phyloP scores from a whole-genome alignment of 495 filamentous ascomycete species.

The Penicillium paradoxum region DNA sequence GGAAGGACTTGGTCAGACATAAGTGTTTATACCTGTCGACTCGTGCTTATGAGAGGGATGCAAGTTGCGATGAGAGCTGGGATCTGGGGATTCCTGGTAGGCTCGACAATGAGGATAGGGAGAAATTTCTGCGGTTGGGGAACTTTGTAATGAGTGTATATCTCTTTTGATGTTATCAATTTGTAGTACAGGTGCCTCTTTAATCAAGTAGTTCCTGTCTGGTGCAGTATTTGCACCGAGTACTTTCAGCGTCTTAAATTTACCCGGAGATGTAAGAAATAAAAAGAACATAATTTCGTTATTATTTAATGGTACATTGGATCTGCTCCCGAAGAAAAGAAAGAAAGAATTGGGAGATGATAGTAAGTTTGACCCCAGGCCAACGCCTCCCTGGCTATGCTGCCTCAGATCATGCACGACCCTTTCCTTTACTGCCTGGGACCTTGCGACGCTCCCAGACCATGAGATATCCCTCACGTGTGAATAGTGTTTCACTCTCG shows the following conservation, averaged over 20 bases:
- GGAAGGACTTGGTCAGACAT: slow-evolving; percentile 34
- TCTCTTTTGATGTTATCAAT: neutral
- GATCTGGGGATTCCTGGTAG: slow-evolving; percentile 42
- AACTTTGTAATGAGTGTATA: slow-evolving; percentile 22
- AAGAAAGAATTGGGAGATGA: neutral
- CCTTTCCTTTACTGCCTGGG: slow-evolving; percentile 43
- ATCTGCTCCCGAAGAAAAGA: neutral
- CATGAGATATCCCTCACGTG: slow-evolving; percentile 91
- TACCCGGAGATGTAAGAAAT: neutral
- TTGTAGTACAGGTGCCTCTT: neutral
- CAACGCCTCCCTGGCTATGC: neutral
- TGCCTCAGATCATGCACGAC: slow-evolving; percentile 14
- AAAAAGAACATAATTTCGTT: neutral
- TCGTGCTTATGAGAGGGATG: slow-evolving; percentile 43
- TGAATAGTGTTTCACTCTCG: slow-evolving; percentile 79
- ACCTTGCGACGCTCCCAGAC: slow-evolving; percentile 85
- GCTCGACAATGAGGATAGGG: slow-evolving; percentile 42
- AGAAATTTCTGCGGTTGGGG: slow-evolving; percentile 46
- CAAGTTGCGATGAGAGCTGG: slow-evolving; percentile 41
- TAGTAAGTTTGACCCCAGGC: neutral
- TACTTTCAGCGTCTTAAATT: too few relatives aligned
- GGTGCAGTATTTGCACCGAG: neutral
- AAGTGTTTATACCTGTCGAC: slow-evolving; percentile 38
- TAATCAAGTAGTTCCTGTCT: neutral
- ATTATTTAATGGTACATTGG: slow-evolving; percentile 14